Percentiles rank a stretch among this genome's conserved stretches.
Evolutionary conservation across 441 rosid species (phyloP).

Genomic region (Populus trichocarpa): DNA sequence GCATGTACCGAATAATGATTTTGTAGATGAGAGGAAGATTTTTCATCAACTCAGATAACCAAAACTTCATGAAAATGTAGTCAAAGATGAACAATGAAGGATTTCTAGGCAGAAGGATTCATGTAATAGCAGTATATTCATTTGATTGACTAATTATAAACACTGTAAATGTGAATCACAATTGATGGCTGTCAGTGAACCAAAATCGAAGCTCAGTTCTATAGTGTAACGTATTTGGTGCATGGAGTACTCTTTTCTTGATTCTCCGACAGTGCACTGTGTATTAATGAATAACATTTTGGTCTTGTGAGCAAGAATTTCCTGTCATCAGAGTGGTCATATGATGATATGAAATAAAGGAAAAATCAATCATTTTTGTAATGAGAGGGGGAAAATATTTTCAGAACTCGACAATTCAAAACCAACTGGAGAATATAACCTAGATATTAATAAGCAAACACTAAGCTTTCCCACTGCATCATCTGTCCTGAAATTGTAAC

Average conservation of each 20-base stretch:
- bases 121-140: neutral
- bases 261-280: neutral
- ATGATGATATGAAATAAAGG: neutral
- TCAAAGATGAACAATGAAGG: neutral
- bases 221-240: neutral
- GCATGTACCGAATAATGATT: conserved; percentile 3
- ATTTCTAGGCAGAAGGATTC: neutral
- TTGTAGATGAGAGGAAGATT: conserved; percentile 8
- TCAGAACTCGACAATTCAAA: neutral
- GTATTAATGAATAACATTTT: neutral
- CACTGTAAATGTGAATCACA: neutral
- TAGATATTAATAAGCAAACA: too few species aligned
- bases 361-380: too few species aligned
- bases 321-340: neutral
- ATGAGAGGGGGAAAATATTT: too few species aligned
- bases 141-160: neutral
- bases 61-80: neutral
- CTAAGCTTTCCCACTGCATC: neutral
- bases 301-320: neutral
- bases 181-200: too few species aligned
- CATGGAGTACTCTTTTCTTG: neutral
- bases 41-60: neutral
- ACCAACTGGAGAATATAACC: too few species aligned
- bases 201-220: neutral
- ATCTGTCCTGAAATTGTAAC: neutral